These are phyloP conservation scores for Coccomyxa subellipsoidea DNA, from an alignment of 163 green algal genomes.

Conservation along the genomic window DNA sequence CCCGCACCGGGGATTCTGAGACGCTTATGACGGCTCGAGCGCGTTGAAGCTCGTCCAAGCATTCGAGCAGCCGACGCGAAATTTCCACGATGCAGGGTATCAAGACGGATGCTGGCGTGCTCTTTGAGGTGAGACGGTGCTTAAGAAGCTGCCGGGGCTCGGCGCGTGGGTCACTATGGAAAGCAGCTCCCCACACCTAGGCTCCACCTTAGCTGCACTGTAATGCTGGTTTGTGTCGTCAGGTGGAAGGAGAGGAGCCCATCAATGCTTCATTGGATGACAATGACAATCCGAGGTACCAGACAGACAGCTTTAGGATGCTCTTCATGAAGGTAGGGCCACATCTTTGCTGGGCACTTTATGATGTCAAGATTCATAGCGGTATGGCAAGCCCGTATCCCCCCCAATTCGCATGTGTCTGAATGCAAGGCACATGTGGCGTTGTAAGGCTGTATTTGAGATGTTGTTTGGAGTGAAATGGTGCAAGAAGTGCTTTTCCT, in stretches of 20 bases:
- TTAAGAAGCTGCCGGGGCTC: neutral
- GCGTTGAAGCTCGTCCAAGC: neutral
- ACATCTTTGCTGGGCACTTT: neutral
- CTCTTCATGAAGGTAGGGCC: constrained; percentile 1
- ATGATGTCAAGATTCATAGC: too few relatives aligned
- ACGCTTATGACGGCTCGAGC: too few relatives aligned
- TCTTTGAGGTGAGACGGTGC: neutral
- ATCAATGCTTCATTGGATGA: constrained; percentile 4
- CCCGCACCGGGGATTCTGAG: too few relatives aligned
- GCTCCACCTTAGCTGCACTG: neutral
- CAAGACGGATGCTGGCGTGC: neutral
- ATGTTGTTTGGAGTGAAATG: neutral
- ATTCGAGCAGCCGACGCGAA: neutral
- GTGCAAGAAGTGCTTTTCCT: neutral
- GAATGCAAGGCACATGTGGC: neutral
- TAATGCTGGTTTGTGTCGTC: neutral
- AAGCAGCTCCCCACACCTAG: neutral
- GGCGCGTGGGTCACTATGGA: neutral
- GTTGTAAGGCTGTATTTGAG: neutral
- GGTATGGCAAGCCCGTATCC: too few relatives aligned
- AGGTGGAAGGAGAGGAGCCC: constrained; percentile 6
- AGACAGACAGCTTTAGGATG: neutral
- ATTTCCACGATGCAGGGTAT: neutral
- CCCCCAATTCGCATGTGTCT: neutral
- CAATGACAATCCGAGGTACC: neutral